These are phyloP conservation scores for Colletotrichum incanum DNA, from an alignment of 2,329 filamentous ascomycete genomes.

Conservation along the genomic window DNA sequence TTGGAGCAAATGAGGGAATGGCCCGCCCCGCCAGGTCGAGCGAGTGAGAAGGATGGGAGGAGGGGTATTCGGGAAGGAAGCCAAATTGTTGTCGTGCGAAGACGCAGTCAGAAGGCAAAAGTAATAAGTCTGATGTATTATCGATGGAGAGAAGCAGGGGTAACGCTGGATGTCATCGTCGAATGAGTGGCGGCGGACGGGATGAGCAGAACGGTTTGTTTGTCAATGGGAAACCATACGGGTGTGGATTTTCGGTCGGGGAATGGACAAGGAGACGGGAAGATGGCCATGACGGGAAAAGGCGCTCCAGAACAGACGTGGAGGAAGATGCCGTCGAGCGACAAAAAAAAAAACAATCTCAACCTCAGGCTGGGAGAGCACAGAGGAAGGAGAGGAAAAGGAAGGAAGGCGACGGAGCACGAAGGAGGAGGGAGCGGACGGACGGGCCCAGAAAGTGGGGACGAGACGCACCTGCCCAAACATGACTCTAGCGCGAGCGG, in stretches of 20 bases:
- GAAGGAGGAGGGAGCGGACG: background rate
- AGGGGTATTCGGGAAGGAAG: slow-evolving; percentile 10
- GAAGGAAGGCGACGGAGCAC: background rate
- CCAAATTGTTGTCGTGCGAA: background rate
- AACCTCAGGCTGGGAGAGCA: background rate
- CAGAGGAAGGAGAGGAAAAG: background rate
- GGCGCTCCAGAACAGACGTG: background rate
- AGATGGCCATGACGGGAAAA: slow-evolving; percentile 7
- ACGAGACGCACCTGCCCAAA: slow-evolving; percentile 4
- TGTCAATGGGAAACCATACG: slow-evolving; percentile 10
- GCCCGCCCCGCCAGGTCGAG: slow-evolving; percentile 26
- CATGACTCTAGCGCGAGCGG: slow-evolving; percentile 23
- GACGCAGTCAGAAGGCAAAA: slow-evolving; percentile 36
- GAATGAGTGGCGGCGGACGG: slow-evolving; percentile 12
- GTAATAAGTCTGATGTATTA: slow-evolving; percentile 7
- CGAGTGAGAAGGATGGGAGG: slow-evolving; percentile 26
- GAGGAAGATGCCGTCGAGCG: slow-evolving; percentile 8
- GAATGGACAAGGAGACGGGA: background rate
- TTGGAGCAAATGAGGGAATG: slow-evolving; percentile 20
- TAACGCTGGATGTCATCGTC: slow-evolving; percentile 17
- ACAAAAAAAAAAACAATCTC: background rate
- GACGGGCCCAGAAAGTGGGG: slow-evolving; percentile 18
- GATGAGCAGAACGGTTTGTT: slow-evolving; percentile 7
- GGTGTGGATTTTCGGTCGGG: background rate
- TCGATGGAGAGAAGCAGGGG: slow-evolving; percentile 21